Conservation (phyloP, 139 green algal species). For the Chlorokybus atmophyticus region DNA sequence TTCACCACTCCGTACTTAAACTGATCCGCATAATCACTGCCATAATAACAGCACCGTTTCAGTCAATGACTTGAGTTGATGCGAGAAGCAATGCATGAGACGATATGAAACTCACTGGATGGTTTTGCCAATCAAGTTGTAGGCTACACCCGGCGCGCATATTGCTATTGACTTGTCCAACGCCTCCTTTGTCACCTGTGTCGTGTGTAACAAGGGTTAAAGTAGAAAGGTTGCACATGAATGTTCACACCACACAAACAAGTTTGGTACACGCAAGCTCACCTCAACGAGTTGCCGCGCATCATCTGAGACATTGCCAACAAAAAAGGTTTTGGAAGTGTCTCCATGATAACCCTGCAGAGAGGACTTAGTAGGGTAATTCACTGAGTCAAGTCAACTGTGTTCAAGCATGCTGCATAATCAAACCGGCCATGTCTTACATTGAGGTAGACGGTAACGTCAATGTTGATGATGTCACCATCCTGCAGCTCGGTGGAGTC, state of each 20-base stretch:
- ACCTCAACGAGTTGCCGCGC: slow-evolving; percentile 54
- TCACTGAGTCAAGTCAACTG: no score
- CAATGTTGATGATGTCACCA: slow-evolving; percentile 94
- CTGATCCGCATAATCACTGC: slow-evolving; percentile 53
- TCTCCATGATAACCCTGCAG: slow-evolving; percentile 93
- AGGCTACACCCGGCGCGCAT: slow-evolving; percentile 60
- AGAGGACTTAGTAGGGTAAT: no score
- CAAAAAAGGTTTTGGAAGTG: slow-evolving; percentile 59
- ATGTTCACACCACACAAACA: no score
- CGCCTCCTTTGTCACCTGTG: slow-evolving; percentile 49
- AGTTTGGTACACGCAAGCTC: slow-evolving; percentile 3
- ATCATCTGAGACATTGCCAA: slow-evolving; percentile 48
- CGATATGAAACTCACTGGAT: slow-evolving; percentile 62
- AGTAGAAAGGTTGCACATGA: no score
- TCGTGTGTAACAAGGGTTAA: no score
- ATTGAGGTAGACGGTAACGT: slow-evolving; percentile 72
- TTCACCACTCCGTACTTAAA: slow-evolving; percentile 51
- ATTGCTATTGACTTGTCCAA: slow-evolving; percentile 60
- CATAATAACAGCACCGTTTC: no score
- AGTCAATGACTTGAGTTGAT: no score
- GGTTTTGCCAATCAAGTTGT: slow-evolving; percentile 59
- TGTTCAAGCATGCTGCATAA: no score
- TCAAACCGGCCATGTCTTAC: neutral
- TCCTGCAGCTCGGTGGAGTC: slow-evolving; percentile 40
- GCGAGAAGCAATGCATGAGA: no score